phyloP scores from a whole-genome alignment of 2,329 filamentous ascomycete species.

The Trichothecium sympodiale region DNA sequence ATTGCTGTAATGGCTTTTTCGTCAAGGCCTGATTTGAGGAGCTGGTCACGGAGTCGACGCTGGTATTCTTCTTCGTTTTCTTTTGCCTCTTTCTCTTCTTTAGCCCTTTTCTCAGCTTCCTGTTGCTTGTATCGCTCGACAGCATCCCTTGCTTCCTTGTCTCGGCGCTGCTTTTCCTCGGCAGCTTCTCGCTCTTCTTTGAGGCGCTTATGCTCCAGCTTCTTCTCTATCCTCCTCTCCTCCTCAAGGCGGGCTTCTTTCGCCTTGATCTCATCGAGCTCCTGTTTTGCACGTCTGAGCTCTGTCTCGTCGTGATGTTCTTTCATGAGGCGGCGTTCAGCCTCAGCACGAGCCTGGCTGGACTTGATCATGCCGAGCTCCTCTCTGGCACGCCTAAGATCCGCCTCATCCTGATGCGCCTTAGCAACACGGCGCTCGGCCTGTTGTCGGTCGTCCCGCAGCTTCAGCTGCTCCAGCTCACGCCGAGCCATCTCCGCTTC shows the following conservation, averaged over 20 bases:
- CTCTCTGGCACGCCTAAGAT: constrained; percentile 36
- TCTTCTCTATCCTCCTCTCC: constrained; percentile 39
- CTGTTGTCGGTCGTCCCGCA: constrained; percentile 21
- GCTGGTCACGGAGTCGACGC: constrained; percentile 43
- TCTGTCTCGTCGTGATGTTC: constrained; percentile 35
- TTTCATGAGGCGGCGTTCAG: constrained; percentile 23
- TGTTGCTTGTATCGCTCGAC: constrained; percentile 40
- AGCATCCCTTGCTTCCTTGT: constrained; percentile 37
- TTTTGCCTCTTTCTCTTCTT: constrained; percentile 36
- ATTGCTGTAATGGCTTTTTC: constrained; percentile 49
- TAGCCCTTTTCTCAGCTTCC: constrained; percentile 29
- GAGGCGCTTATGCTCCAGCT: constrained; percentile 37
- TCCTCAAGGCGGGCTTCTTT: constrained; percentile 35
- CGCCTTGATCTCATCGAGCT: constrained; percentile 35
- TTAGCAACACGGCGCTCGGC: constrained; percentile 24
- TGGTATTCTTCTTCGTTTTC: constrained; percentile 42
- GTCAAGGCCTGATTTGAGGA: constrained; percentile 46
- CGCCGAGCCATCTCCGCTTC: constrained; percentile 26
- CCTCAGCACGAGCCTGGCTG: constrained; percentile 22
- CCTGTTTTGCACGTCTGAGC: constrained; percentile 35
- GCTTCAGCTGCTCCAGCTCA: constrained; percentile 32
- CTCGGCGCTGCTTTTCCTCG: constrained; percentile 29
- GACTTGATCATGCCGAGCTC: constrained; percentile 36
- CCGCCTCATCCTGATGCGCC: constrained; percentile 32
- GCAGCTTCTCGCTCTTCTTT: constrained; percentile 31